phyloP scores from a whole-genome alignment of 75 land plant species.

The Sequoia sempervirens region DNA sequence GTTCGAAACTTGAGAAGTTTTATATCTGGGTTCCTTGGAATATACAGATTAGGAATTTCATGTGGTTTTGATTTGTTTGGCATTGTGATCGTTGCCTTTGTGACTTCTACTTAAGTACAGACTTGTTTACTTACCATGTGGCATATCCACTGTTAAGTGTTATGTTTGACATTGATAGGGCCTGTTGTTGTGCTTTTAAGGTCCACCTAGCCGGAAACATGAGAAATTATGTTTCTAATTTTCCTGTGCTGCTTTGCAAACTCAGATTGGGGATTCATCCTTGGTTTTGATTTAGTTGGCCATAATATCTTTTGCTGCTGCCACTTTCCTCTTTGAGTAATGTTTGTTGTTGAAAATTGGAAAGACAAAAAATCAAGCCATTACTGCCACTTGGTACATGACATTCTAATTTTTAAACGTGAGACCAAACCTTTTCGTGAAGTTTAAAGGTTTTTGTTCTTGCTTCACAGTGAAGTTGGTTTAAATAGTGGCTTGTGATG shows the following conservation, averaged over 20 bases:
- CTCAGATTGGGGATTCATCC: not conserved
- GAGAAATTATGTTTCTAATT: not conserved
- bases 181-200: not conserved
- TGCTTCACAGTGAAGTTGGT: not conserved
- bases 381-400: not conserved
- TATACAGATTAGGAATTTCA: not conserved
- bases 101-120: not conserved
- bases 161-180: not conserved
- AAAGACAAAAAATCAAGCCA: not conserved
- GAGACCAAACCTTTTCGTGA: not conserved
- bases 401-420: not conserved
- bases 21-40: not conserved
- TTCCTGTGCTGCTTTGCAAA: not conserved
- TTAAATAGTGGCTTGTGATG: not conserved
- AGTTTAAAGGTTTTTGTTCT: not conserved
- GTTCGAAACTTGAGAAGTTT: not conserved
- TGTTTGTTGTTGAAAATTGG: not conserved
- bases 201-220: not conserved
- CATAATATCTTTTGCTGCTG: not conserved
- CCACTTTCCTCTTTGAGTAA: not conserved
- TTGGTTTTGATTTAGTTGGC: not conserved
- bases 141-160: not conserved
- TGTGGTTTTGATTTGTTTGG: slow-evolving; percentile 3
- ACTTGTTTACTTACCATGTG: not conserved
- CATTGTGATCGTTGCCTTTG: not conserved